Conservation (phyloP, 2,329 filamentous ascomycete genomes). For the Venturia oleaginea region DNA sequence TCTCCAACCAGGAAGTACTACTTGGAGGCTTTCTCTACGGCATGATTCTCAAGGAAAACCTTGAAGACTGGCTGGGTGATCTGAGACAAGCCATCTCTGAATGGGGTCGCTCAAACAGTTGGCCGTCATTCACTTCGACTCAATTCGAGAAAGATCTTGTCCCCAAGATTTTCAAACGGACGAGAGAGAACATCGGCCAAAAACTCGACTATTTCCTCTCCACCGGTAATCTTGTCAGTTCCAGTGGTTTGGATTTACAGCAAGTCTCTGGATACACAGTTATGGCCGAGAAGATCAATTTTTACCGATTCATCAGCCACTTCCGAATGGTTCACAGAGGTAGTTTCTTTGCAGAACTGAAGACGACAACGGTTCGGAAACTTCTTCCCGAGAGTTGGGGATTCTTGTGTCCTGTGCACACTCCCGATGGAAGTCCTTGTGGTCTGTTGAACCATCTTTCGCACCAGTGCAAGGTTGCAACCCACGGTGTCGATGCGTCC, state of each 20-base stretch:
- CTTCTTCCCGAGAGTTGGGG: conserved; percentile 95
- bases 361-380: conserved; percentile 94
- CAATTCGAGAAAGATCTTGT: conserved; percentile 75
- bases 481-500: conserved; percentile 63
- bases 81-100: conserved; percentile 46
- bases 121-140: conserved; percentile 58
- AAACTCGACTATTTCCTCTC: conserved; percentile 91
- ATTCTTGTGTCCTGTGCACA: conserved; percentile 94
- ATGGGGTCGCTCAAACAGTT: conserved; percentile 44
- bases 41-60: conserved; percentile 87
- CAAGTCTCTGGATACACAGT: conserved; percentile 93
- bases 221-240: conserved; percentile 86
- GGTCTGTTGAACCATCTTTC: conserved; percentile 90
- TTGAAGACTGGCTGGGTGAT: conserved; percentile 81
- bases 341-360: conserved; percentile 95
- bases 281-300: conserved; percentile 98
- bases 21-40: conserved; percentile 90
- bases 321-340: conserved; percentile 99
- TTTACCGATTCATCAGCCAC: conserved; percentile 95
- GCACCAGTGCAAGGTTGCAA: conserved; percentile 89
- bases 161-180: conserved; percentile 64
- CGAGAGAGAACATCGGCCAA: conserved; percentile 81
- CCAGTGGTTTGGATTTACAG: conserved; percentile 86
- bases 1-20: conserved; percentile 91
- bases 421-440: conserved; percentile 90